These are phyloP conservation scores for Aspergillus incahuasiensis DNA, from an alignment of 495 filamentous ascomycete species.

Conservation along the genomic window DNA sequence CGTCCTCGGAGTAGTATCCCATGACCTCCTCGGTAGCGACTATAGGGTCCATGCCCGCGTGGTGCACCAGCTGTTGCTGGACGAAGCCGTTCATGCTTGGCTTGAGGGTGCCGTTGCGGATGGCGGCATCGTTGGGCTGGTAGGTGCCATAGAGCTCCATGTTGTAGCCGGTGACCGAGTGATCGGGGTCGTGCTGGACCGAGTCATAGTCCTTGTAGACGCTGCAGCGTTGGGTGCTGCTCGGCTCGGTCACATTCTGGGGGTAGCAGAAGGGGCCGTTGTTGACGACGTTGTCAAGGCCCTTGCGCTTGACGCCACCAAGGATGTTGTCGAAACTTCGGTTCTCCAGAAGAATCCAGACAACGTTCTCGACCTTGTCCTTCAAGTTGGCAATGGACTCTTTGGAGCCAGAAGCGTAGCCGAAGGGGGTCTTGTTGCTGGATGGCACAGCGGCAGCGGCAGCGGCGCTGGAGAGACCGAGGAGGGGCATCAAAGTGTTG, in stretches of 20 bases:
- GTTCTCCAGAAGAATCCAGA: slow-evolving; percentile 42
- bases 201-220: slow-evolving; percentile 41
- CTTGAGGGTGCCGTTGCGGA: slow-evolving; percentile 29
- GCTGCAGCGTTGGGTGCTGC: slow-evolving; percentile 34
- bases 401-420: slow-evolving; percentile 6
- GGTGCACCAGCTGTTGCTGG: slow-evolving; percentile 39
- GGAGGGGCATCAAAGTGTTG: background rate
- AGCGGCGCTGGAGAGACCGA: background rate
- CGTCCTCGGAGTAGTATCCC: slow-evolving; percentile 46
- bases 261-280: slow-evolving; percentile 42
- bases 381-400: slow-evolving; percentile 30
- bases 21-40: slow-evolving; percentile 43
- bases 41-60: slow-evolving; percentile 24
- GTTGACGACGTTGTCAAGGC: slow-evolving; percentile 41
- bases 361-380: slow-evolving; percentile 44
- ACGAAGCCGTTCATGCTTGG: slow-evolving; percentile 43
- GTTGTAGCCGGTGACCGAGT: slow-evolving; percentile 47
- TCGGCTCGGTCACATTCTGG: slow-evolving; percentile 35
- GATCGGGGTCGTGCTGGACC: slow-evolving; percentile 44
- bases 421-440: background rate
- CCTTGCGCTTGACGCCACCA: slow-evolving; percentile 32
- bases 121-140: slow-evolving; percentile 33
- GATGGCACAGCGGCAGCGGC: background rate
- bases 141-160: slow-evolving; percentile 47
- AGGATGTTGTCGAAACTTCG: slow-evolving; percentile 43